Conservation (phyloP, 441 rosid species). For the Pelargonium fulgidum region DNA sequence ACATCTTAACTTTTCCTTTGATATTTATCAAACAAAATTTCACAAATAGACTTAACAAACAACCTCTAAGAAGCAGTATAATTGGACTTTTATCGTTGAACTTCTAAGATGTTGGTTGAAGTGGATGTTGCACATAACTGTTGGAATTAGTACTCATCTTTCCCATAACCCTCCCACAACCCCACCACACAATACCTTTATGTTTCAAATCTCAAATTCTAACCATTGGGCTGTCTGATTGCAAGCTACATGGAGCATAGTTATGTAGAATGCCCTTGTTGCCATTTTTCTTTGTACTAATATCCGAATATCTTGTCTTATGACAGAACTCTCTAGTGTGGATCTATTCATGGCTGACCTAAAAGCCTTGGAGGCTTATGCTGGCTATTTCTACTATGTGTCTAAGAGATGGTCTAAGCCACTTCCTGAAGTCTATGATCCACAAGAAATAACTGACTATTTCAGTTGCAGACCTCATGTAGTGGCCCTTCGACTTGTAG, state of each 20-base stretch:
- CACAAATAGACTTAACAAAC: no score
- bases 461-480: constrained; percentile 89
- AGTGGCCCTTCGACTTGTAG: constrained; percentile 75
- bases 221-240: neutral
- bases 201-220: neutral
- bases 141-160: neutral
- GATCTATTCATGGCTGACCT: constrained; percentile 90
- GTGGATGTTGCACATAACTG: no score
- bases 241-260: neutral
- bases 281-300: neutral
- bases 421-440: constrained; percentile 76
- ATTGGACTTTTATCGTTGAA: no score
- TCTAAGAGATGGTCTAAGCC: constrained; percentile 83
- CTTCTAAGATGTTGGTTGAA: no score
- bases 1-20: no score
- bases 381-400: constrained; percentile 47
- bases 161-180: neutral
- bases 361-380: constrained; percentile 76
- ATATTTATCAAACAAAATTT: no score
- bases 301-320: constrained; percentile 13
- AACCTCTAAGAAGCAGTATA: no score
- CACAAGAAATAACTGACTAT: constrained; percentile 65
- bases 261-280: neutral
- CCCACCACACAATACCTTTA: neutral
- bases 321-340: constrained; percentile 65